These are phyloP conservation scores for Limonium bicolor DNA, from an alignment of 148 eudicot species.

Conservation along the genomic window DNA sequence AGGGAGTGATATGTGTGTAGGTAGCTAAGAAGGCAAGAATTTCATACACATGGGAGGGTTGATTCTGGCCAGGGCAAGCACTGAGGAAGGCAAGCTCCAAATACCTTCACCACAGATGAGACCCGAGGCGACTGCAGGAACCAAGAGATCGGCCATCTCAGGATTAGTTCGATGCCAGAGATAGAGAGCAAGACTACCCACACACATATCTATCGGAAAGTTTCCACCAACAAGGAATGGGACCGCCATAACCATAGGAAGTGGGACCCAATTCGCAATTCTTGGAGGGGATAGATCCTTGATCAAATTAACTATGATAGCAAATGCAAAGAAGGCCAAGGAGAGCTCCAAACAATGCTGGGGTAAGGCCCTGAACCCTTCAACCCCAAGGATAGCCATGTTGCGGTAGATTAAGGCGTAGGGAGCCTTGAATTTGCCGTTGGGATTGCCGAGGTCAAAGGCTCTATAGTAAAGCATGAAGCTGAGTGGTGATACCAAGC, in stretches of 20 bases:
- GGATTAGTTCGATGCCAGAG: background rate
- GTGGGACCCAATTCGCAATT: background rate
- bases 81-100: background rate
- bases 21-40: background rate
- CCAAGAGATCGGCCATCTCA: background rate
- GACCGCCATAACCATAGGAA: background rate
- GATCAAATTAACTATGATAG: background rate
- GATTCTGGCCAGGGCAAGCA: background rate
- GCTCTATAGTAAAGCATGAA: conserved; percentile 28
- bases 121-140: background rate
- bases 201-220: background rate
- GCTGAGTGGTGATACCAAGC: conserved; percentile 20
- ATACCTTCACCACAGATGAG: background rate
- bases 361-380: conserved; percentile 28
- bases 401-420: conserved; percentile 16
- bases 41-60: background rate
- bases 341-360: conserved; percentile 40
- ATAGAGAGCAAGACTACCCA: background rate
- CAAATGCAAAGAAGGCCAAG: conserved; percentile 14
- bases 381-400: conserved; percentile 13
- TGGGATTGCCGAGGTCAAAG: conserved; percentile 22
- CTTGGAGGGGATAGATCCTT: background rate
- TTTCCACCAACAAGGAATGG: background rate
- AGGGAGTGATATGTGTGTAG: too few relatives aligned
- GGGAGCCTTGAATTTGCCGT: conserved; percentile 26